These are phyloP conservation scores for Glonium stellatum DNA, from an alignment of 495 filamentous ascomycete genomes.

Conservation along the genomic window DNA sequence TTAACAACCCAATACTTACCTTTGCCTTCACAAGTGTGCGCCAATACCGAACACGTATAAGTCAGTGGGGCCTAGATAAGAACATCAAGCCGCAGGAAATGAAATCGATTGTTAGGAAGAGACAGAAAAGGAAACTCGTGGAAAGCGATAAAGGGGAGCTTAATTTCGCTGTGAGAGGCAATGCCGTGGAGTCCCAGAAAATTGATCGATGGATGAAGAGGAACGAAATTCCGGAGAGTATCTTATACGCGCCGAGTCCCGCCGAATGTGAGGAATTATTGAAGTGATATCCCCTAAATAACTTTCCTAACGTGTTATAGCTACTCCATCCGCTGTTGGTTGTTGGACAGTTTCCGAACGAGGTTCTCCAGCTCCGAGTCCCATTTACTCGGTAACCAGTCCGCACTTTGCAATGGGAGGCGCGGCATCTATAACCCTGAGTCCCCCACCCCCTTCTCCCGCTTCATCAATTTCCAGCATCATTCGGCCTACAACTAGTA, in stretches of 20 bases:
- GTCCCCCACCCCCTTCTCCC: slow-evolving; percentile 18
- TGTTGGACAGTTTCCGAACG: slow-evolving; percentile 24
- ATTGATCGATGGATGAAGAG: slow-evolving; percentile 26
- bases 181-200: not conserved
- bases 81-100: slow-evolving; percentile 32
- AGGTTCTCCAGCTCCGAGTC: slow-evolving; percentile 14
- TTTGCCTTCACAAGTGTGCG: slow-evolving; percentile 8
- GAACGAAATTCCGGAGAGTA: slow-evolving; percentile 13
- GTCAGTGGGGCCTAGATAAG: slow-evolving; percentile 29
- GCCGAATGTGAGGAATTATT: slow-evolving; percentile 15
- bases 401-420: slow-evolving; percentile 8
- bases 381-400: slow-evolving; percentile 12
- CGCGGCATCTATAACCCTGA: slow-evolving; percentile 7
- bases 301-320: slow-evolving; percentile 11
- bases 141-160: slow-evolving; percentile 16
- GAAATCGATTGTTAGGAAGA: slow-evolving; percentile 31
- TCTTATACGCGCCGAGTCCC: slow-evolving; percentile 10
- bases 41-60: slow-evolving; percentile 30
- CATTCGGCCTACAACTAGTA: slow-evolving; percentile 15
- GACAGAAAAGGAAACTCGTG: slow-evolving; percentile 21
- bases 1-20: slow-evolving; percentile 8
- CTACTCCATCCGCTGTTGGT: slow-evolving; percentile 19
- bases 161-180: slow-evolving; percentile 14
- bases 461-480: slow-evolving; percentile 23
- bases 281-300: not conserved